Evolutionary conservation across 2,329 filamentous ascomycete genomes (phyloP), one percentile per base, ranked within the genome.

Genomic region (Cladophialophora immunda): DNA sequence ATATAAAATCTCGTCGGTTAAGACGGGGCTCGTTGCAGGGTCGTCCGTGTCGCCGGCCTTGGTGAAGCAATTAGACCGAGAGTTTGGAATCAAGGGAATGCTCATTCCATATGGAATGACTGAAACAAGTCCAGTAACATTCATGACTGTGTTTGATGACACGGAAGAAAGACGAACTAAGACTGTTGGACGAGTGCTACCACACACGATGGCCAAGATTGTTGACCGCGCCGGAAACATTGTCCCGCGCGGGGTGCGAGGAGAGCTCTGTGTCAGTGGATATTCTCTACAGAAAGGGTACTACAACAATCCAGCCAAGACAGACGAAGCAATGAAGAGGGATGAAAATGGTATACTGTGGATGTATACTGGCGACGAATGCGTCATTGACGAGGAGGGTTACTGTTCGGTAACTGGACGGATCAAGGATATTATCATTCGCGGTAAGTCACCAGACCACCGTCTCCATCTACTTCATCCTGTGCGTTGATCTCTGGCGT

Each of bases 61-160:
- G 25, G 65, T 96, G 92, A 84, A 85, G 25, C 87, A 86, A 66
- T 80, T 98, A 5, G 90, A 93, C 76, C 83, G 84, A 19, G 84
- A 82, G 1, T 82, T 98, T 8, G 94, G 95, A 50, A 81, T 98
- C 17, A 86, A 84, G 0, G 91, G 96, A 63, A 80, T 97, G n/a
- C 93, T 93, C 0, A 97, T 97, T 70, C 97, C 93, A 82, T 97
- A 97, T 78, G 94, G 93, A 67, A 96, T 97, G 93, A 97, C 94
- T 1, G 94, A 97, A 80, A 97, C 93, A 68, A 91, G 73, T 84
- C 86, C 82, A 1, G 84, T 87, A 0, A 84, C 82, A 4, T 87
- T 87, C 71, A 97, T 97, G 92, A 97, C 93, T 82, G 87, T 0
- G 3, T 93, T 92, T 0, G 79, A 85, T n/a, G 93, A 97, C 75